A percentile compares a stretch with the other conserved stretches of the same genome.
Evolutionary conservation across 352 stramenopile species (phyloP).

Genomic region (Halophytophthora polymorphica): DNA sequence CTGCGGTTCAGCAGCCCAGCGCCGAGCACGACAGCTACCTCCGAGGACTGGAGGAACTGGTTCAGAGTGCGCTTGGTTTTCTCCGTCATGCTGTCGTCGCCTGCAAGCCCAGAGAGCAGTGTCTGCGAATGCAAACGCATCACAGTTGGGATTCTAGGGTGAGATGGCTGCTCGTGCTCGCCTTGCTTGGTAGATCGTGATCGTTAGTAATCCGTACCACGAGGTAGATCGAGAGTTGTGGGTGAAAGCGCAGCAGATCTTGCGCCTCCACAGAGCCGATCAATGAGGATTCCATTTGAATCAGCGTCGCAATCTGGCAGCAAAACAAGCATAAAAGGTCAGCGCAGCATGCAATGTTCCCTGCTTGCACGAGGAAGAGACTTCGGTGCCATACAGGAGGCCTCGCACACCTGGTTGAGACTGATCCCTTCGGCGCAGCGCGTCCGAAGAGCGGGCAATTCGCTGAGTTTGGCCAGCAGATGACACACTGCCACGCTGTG

Average conservation of each 20-base stretch:
- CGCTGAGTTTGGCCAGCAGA: constrained; percentile 55
- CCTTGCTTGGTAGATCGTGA: no score
- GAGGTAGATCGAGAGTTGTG: constrained; percentile 62
- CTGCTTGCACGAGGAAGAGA: no score
- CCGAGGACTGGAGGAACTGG: constrained; percentile 71
- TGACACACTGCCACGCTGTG: constrained; percentile 59
- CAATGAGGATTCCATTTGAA: constrained; percentile 63
- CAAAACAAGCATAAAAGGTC: background rate
- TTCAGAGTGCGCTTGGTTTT: constrained; percentile 64
- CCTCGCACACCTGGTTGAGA: constrained; percentile 60
- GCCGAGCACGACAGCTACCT: constrained; percentile 58
- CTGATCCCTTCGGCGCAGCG: constrained; percentile 59
- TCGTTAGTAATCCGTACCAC: constrained; percentile 57
- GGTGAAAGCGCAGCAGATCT: constrained; percentile 51
- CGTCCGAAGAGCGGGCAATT: constrained; percentile 40
- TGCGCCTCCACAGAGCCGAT: constrained; percentile 50
- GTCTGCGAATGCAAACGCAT: constrained; percentile 28
- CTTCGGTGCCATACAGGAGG: no score
- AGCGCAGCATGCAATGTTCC: constrained; percentile 1
- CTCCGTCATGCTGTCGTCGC: constrained; percentile 49
- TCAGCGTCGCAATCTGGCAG: constrained; percentile 52
- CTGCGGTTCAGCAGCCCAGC: constrained; percentile 57
- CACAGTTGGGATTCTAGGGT: background rate
- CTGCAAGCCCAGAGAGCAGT: constrained; percentile 50
- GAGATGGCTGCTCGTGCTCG: background rate